A percentile compares a stretch with the other conserved stretches of the same genome.
Conservation (phyloP, 345 rosid genomes). For the Turritis glabra region DNA sequence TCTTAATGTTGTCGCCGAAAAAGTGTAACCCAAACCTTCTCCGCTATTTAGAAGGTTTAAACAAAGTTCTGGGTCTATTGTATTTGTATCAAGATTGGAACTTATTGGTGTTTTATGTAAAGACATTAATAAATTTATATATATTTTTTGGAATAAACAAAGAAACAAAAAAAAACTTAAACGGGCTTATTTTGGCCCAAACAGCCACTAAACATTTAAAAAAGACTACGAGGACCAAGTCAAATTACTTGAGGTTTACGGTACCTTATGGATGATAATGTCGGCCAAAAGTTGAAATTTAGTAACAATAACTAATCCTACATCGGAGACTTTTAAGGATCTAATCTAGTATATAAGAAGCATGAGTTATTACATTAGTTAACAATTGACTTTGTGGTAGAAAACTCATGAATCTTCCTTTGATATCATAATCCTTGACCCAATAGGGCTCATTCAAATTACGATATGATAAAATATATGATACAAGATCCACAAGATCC, state of each 20-base stretch:
- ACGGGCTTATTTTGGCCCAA: not conserved
- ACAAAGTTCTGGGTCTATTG: not conserved
- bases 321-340: not conserved
- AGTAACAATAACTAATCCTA: not conserved
- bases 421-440: not conserved
- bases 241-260: not conserved
- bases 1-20: slow-evolving; percentile 41
- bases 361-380: too few species aligned
- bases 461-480: not conserved
- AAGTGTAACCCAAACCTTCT: slow-evolving; percentile 30
- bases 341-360: not conserved
- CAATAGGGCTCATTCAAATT: not conserved
- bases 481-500: not conserved
- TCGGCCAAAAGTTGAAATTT: not conserved
- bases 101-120: too few species aligned
- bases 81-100: too few species aligned
- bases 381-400: not conserved
- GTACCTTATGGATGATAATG: not conserved
- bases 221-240: not conserved
- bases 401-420: not conserved
- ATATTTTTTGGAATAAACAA: not conserved
- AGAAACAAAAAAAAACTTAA: not conserved
- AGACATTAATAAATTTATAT: too few species aligned
- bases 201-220: not conserved
- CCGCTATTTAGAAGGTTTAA: not conserved